Conservation (phyloP, 2,329 filamentous ascomycete genomes). For the Colletotrichum sidae region DNA sequence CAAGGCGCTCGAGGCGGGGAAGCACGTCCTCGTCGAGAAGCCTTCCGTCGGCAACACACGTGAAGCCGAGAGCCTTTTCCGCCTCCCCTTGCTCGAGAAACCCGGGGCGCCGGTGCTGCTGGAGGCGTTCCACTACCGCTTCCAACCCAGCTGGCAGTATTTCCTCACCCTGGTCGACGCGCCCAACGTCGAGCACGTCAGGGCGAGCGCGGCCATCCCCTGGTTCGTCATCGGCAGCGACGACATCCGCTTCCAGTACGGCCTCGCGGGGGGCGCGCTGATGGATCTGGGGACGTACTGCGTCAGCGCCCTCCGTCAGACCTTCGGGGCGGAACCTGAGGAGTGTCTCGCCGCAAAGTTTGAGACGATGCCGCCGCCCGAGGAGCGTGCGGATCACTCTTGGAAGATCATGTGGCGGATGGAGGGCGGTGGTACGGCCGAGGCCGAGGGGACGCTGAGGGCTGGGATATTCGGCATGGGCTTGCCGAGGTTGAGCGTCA, state of each 20-base stretch:
- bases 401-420: slow-evolving; percentile 53
- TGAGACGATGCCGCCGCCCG: slow-evolving; percentile 42
- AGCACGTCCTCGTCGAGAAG: slow-evolving; percentile 68
- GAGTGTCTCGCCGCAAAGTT: slow-evolving; percentile 50
- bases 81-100: slow-evolving; percentile 46
- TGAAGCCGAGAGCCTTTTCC: slow-evolving; percentile 60
- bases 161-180: slow-evolving; percentile 55
- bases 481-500: slow-evolving; percentile 41
- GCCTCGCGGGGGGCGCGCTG: slow-evolving; percentile 54
- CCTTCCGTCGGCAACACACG: slow-evolving; percentile 58
- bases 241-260: slow-evolving; percentile 58
- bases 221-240: slow-evolving; percentile 46
- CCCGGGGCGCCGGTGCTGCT: slow-evolving; percentile 58
- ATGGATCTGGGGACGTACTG: slow-evolving; percentile 57
- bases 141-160: slow-evolving; percentile 59
- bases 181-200: slow-evolving; percentile 50
- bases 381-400: slow-evolving; percentile 48
- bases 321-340: slow-evolving; percentile 53
- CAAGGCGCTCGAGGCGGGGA: slow-evolving; percentile 59
- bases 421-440: slow-evolving; percentile 51
- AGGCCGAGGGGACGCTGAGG: slow-evolving; percentile 44
- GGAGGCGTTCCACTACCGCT: slow-evolving; percentile 64
- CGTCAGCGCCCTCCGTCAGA: slow-evolving; percentile 50
- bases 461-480: slow-evolving; percentile 14
- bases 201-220: slow-evolving; percentile 45